Evolutionary conservation across 441 rosid species (phyloP), one percentile per base, ranked within the genome.

Genomic region (Bocquillonia castaneifolia): DNA sequence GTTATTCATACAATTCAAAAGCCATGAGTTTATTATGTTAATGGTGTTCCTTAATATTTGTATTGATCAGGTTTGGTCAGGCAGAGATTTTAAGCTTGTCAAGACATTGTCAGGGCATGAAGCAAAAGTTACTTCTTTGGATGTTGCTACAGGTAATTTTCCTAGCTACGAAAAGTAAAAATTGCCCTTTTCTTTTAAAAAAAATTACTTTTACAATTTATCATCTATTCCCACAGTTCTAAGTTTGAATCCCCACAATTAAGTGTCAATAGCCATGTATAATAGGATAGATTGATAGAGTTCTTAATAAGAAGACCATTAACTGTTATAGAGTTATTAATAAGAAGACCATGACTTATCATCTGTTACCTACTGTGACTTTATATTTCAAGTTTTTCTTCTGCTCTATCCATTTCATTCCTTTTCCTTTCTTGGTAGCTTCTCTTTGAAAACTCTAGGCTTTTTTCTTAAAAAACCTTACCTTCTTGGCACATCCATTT

Each of bases 11-110:
- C 12, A 15, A 26, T 36, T 57, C 56, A 39, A 17, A 59, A 36
- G 45, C 44, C 59, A 75, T 26, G 60, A 34, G 60, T 66, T 66
- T 37, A 26, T 5, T 3, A 3, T 72, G 63, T 68, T 59, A 63
- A 29, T 72, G n/a, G 20, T 67, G 40, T 76, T 65, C 73, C 31
- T 59, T 52, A 37, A 54, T 72, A 12, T 69, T 23, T 67, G 48
- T 44, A 15, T 74, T 47, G 55, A 52, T 65, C 80, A 93, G 95
- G 89, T 93, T 69, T 91, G 98, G 98, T 93, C 98, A 0, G 93
- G 95, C 47, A 76, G 83, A 72, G 95, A 93, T 81, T 93, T 91
- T 73, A 87, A 88, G 82, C 97, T 85, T 42, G 88, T 89, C n/a
- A 93, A 80, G 76, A 78, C 85, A 67, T 79, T 91, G 72, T 77